phyloP scores from a whole-genome alignment of 257 asterid genomes.

The Plantago elongata region DNA sequence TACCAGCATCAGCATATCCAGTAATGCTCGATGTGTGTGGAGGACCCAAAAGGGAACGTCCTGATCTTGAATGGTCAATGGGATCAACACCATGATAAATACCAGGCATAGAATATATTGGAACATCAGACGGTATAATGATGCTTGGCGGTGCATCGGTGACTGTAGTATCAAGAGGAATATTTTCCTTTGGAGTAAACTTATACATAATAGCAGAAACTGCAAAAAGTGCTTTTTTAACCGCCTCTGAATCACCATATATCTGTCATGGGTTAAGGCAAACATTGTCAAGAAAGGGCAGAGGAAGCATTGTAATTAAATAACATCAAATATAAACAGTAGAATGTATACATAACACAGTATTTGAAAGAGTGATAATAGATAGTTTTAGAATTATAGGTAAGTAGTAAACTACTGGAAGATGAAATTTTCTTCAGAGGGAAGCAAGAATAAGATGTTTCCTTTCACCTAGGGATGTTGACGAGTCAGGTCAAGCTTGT shows the following conservation, averaged over 20 bases:
- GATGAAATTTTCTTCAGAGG: too few species aligned
- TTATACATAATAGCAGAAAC: slow-evolving; percentile 88
- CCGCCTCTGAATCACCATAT: slow-evolving; percentile 78
- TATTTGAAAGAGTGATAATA: neutral
- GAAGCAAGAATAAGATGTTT: too few species aligned
- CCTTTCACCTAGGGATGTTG: too few species aligned
- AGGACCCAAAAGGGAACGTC: slow-evolving; percentile 63
- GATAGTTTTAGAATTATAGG: too few species aligned
- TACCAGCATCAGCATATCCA: slow-evolving; percentile 63
- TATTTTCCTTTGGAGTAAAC: slow-evolving; percentile 73
- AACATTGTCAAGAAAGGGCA: slow-evolving; percentile 15
- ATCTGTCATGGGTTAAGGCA: slow-evolving; percentile 41
- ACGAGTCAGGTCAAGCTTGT: too few species aligned
- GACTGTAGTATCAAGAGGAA: slow-evolving; percentile 73
- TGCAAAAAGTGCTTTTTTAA: slow-evolving; percentile 81
- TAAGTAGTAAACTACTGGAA: too few species aligned
- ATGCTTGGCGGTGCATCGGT: slow-evolving; percentile 76
- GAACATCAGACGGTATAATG: slow-evolving; percentile 84
- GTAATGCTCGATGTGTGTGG: slow-evolving; percentile 56
- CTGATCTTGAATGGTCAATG: slow-evolving; percentile 43
- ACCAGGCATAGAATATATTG: slow-evolving; percentile 69
- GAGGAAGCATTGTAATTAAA: neutral
- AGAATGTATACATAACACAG: slow-evolving; percentile 1
- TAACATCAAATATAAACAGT: neutral
- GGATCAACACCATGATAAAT: slow-evolving; percentile 45